These are phyloP conservation scores for Kuraishia piskuri DNA, from an alignment of 805 yeast species.

Conservation along the genomic window DNA sequence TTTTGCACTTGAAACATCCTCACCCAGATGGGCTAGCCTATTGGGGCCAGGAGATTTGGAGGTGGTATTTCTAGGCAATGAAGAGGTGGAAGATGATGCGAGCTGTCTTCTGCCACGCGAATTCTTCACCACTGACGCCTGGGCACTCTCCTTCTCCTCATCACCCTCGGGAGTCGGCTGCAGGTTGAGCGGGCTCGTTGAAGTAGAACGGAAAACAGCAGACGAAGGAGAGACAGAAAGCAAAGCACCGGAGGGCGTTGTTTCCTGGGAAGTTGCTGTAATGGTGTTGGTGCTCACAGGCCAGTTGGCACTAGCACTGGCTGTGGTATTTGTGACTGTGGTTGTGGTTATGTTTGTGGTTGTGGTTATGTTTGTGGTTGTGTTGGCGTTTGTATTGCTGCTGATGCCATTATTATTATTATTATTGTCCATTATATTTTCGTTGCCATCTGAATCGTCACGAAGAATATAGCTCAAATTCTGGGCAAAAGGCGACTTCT, in stretches of 20 bases:
- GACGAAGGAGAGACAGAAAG: background rate
- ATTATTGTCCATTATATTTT: background rate
- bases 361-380: background rate
- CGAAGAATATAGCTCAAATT: background rate
- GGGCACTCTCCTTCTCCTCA: background rate
- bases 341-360: background rate
- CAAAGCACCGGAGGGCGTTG: background rate
- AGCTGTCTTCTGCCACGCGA: background rate
- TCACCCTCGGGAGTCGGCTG: background rate
- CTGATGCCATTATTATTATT: background rate
- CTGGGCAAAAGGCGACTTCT: background rate
- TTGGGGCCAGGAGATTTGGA: background rate
- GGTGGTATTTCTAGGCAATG: background rate
- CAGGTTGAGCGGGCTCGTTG: background rate
- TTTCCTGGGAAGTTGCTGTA: background rate
- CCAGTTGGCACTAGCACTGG: background rate
- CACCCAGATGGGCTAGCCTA: background rate
- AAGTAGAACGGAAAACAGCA: background rate
- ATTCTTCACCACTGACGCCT: background rate
- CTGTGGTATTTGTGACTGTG: no score
- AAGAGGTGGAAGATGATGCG: background rate
- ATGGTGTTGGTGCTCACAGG: background rate
- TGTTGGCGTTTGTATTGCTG: background rate
- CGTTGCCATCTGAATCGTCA: background rate
- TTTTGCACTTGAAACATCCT: slow-evolving; percentile 2